A percentile compares a stretch with the other conserved stretches of the same genome.
Conservation (phyloP, 2,329 filamentous ascomycete species). For the Paecilomyces sp. region DNA sequence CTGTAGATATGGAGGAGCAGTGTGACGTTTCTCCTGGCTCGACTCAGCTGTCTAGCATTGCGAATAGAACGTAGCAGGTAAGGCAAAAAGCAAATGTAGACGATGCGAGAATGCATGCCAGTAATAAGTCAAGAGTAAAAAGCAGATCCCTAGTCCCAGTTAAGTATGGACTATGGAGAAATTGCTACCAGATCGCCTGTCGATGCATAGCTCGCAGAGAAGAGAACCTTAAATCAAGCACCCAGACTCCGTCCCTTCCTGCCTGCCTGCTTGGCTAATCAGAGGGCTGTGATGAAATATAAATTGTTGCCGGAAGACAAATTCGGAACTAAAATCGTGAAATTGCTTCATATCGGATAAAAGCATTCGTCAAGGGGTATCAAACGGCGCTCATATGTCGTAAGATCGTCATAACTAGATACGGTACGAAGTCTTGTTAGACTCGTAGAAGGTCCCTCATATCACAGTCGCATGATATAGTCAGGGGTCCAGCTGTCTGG, state of each 20-base stretch:
- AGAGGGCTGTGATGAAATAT: background rate
- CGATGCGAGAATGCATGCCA: background rate
- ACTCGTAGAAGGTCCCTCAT: background rate
- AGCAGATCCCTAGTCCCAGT: background rate
- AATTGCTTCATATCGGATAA: background rate
- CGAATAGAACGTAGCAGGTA: background rate
- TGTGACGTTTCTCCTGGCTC: background rate
- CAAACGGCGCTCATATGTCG: background rate
- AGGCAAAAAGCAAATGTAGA: background rate
- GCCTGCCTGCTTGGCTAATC: background rate
- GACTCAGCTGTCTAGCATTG: background rate
- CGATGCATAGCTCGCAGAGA: background rate
- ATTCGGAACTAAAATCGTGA: background rate
- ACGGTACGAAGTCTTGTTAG: background rate
- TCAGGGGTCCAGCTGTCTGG: background rate
- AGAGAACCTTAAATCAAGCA: background rate
- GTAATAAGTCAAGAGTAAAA: background rate
- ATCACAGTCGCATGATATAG: background rate
- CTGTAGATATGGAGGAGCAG: background rate
- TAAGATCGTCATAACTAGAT: background rate
- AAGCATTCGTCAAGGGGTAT: background rate
- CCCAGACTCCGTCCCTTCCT: background rate
- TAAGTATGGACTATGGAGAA: background rate
- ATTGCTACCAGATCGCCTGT: background rate
- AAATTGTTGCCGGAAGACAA: background rate